A percentile compares a stretch with the other conserved stretches of the same genome.
These are phyloP conservation scores for Exophiala sideris DNA, from an alignment of 2,329 filamentous ascomycete genomes.

Conservation along the genomic window DNA sequence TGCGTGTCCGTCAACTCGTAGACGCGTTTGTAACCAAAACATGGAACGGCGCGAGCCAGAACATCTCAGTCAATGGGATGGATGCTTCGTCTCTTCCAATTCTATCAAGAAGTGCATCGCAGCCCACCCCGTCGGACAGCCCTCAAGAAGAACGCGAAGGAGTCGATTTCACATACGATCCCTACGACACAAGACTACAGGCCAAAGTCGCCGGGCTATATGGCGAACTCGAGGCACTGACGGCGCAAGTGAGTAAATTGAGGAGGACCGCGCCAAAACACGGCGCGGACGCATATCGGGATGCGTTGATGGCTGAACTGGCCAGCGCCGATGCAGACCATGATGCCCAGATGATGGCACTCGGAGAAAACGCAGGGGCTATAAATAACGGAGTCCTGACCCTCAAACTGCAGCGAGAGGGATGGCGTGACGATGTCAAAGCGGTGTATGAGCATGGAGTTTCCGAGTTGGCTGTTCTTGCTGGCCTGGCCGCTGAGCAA, in stretches of 20 bases:
- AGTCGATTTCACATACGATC: conserved; percentile 43
- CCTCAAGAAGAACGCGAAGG: conserved; percentile 36
- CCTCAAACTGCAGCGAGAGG: conserved; percentile 23
- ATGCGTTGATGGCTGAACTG: conserved; percentile 35
- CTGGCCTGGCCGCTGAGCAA: conserved; percentile 33
- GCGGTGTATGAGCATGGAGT: conserved; percentile 42
- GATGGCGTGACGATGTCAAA: conserved; percentile 39
- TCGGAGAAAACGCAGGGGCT: conserved; percentile 2
- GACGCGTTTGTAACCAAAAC: conserved; percentile 44
- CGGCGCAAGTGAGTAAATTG: conserved; percentile 46
- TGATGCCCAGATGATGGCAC: conserved; percentile 32
- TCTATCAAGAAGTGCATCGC: conserved; percentile 1
- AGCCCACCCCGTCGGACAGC: conserved; percentile 23
- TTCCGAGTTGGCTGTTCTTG: conserved; percentile 36
- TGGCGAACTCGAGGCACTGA: conserved; percentile 46
- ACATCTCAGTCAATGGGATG: conserved; percentile 49
- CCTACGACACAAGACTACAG: conserved; percentile 44
- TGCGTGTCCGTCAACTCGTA: conserved; percentile 20
- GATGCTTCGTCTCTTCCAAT: conserved; percentile 31
- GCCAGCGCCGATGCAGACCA: conserved; percentile 40
- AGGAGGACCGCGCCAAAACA: conserved; percentile 43
- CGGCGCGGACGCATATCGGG: conserved; percentile 40
- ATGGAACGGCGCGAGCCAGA: conserved; percentile 42
- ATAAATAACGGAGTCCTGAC: conserved; percentile 10
- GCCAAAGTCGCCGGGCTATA: conserved; percentile 44